These are phyloP conservation scores for Dictyostelium purpureum DNA, from an alignment of 78 protist genomes.

Conservation along the genomic window DNA sequence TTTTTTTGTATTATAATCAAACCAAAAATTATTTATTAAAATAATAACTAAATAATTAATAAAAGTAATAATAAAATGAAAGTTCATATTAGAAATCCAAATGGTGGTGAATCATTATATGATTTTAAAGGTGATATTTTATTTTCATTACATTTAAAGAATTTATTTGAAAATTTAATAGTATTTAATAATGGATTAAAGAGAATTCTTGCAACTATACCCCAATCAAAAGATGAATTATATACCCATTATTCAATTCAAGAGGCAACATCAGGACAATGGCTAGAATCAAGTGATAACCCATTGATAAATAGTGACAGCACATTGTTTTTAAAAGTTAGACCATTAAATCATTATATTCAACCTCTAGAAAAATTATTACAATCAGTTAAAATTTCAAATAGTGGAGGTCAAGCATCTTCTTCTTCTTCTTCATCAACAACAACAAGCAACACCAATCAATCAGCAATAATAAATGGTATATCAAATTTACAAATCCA, in stretches of 20 bases:
- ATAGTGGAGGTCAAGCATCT: neutral
- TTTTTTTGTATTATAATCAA: too few relatives aligned
- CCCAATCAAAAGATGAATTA: neutral
- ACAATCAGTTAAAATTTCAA: neutral
- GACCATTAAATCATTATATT: constrained; percentile 21
- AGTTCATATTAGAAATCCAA: constrained; percentile 27
- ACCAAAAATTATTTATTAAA: too few relatives aligned
- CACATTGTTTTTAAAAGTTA: constrained; percentile 34
- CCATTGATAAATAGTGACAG: neutral
- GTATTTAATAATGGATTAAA: neutral
- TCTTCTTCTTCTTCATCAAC: neutral
- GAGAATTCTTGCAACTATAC: neutral
- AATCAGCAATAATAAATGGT: neutral
- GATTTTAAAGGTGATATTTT: constrained; percentile 20
- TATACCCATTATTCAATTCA: constrained; percentile 33
- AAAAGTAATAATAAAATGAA: neutral
- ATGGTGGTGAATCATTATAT: constrained; percentile 50
- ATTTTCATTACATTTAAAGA: constrained; percentile 26
- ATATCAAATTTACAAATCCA: neutral
- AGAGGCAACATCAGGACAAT: constrained; percentile 31
- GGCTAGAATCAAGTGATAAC: constrained; percentile 25
- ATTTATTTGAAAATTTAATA: constrained; percentile 43
- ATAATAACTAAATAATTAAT: too few relatives aligned
- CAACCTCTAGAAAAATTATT: constrained; percentile 2
- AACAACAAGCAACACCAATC: neutral